A percentile compares a stretch with the other conserved stretches of the same genome.
These are phyloP conservation scores for Ogataea pini DNA, from an alignment of 805 yeast genomes.

Conservation along the genomic window DNA sequence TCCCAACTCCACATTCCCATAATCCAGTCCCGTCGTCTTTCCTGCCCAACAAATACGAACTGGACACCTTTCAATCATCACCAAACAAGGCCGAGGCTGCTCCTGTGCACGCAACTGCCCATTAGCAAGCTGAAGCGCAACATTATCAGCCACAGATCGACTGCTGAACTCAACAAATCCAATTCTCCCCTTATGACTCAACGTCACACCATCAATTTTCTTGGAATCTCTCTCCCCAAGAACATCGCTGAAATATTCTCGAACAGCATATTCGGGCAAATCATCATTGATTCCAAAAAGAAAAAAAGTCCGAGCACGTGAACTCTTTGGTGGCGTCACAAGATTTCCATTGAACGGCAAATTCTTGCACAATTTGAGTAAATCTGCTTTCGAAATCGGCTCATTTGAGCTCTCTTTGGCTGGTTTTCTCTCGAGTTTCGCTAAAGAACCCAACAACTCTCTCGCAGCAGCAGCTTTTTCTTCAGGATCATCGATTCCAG, in stretches of 20 bases:
- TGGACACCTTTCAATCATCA: conserved; percentile 43
- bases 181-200: conserved; percentile 60
- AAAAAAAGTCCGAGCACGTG: conserved; percentile 57
- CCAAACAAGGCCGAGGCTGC: conserved; percentile 32
- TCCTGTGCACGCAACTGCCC: background rate
- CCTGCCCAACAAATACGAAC: conserved; percentile 59
- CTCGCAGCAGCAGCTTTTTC: conserved; percentile 40
- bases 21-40: conserved; percentile 38
- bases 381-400: conserved; percentile 40
- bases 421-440: conserved; percentile 1
- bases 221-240: conserved; percentile 14
- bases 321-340: conserved; percentile 35
- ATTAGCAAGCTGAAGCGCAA: conserved; percentile 28
- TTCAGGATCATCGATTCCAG: conserved; percentile 24
- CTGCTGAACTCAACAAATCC: conserved; percentile 61
- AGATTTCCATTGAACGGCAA: conserved; percentile 73
- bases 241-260: conserved; percentile 47
- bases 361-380: conserved; percentile 52
- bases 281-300: conserved; percentile 72
- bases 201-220: conserved; percentile 44
- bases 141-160: conserved; percentile 52
- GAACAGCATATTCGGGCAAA: conserved; percentile 61
- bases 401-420: conserved; percentile 6
- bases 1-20: conserved; percentile 45
- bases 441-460: conserved; percentile 43